These are phyloP conservation scores for Hyphopichia wangnamkhiaoensis DNA, from an alignment of 1,139 yeast genomes.

Conservation along the genomic window DNA sequence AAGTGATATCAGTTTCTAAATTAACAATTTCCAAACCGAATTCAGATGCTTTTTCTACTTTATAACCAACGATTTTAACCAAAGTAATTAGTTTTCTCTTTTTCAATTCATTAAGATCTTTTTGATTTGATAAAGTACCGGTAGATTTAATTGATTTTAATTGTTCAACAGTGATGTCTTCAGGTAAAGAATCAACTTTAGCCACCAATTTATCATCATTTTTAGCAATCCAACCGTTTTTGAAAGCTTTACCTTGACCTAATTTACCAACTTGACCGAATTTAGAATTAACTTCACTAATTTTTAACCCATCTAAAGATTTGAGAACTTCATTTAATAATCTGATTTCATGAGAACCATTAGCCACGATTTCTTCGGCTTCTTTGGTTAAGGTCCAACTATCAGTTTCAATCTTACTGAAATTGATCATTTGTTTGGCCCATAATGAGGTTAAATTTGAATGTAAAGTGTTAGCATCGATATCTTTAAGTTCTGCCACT, in stretches of 20 bases:
- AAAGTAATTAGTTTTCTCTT: conserved; percentile 84
- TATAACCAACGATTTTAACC: conserved; percentile 74
- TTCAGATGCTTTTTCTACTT: conserved; percentile 76
- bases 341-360: conserved; percentile 91
- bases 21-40: conserved; percentile 79
- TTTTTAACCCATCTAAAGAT: conserved; percentile 76
- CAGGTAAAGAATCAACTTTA: conserved; percentile 52
- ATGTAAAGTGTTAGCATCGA: conserved; percentile 44
- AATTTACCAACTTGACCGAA: conserved; percentile 83
- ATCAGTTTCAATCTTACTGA: conserved; percentile 74
- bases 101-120: conserved; percentile 80
- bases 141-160: conserved; percentile 58
- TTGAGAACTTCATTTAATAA: conserved; percentile 74
- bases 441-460: conserved; percentile 85
- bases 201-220: conserved; percentile 79
- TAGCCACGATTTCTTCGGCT: conserved; percentile 72
- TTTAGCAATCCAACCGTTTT: conserved; percentile 93
- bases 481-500: conserved; percentile 45
- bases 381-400: conserved; percentile 76
- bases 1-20: conserved; percentile 89
- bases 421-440: conserved; percentile 80
- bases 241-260: conserved; percentile 98
- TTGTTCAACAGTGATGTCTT: conserved; percentile 67
- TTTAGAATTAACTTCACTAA: conserved; percentile 74
- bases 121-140: conserved; percentile 60